phyloP scores from a whole-genome alignment of 1,284 basidiomycete species.

The Wolfiporia cocos region DNA sequence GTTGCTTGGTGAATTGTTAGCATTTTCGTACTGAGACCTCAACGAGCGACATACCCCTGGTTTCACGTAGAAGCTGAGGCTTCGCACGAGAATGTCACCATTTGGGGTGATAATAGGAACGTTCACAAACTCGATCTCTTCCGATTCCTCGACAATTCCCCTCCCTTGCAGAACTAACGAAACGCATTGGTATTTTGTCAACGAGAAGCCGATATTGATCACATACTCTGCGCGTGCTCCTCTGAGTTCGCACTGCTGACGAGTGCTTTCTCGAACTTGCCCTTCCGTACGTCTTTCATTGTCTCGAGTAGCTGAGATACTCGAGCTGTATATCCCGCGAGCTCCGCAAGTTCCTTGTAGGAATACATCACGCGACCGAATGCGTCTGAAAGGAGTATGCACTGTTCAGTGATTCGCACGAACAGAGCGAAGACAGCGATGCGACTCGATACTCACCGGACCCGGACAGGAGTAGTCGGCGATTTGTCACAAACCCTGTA shows the following conservation, averaged over 20 bases:
- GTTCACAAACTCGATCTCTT: conserved; percentile 87
- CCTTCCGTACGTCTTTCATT: conserved; percentile 83
- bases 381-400: conserved; percentile 42
- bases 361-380: conserved; percentile 90
- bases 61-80: conserved; percentile 85
- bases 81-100: conserved; percentile 85
- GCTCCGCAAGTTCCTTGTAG: conserved; percentile 93
- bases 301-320: conserved; percentile 88
- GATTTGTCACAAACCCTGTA: conserved; percentile 88
- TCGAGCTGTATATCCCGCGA: conserved; percentile 93
- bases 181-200: neutral
- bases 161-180: conserved; percentile 69
- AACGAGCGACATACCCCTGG: conserved; percentile 62
- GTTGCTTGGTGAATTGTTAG: conserved; percentile 63
- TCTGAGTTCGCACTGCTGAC: conserved; percentile 73
- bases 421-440: no score
- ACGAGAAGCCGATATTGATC: neutral
- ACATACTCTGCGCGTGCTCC: conserved; percentile 76
- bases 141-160: conserved; percentile 77
- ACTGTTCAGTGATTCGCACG: neutral
- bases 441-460: conserved; percentile 40
- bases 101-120: conserved; percentile 97
- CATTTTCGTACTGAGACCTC: no score
- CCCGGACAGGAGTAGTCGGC: conserved; percentile 82
- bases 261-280: conserved; percentile 86